phyloP scores from a whole-genome alignment of 768 basidiomycete species.

The Leucosporidium yakuticum region DNA sequence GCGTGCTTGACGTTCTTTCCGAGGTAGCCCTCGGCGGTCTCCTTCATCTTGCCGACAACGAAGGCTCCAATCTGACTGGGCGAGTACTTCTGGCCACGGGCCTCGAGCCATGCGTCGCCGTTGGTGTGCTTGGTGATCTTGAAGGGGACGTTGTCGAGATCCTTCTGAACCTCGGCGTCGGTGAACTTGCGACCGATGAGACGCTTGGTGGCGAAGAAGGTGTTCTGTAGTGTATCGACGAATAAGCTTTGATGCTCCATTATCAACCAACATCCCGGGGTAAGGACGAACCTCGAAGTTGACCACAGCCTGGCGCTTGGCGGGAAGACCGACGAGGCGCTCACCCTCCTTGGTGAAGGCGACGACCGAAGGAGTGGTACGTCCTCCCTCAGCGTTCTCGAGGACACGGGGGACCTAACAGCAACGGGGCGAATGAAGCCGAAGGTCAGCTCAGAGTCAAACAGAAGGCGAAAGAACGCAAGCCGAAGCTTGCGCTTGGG shows the following conservation, averaged over 20 bases:
- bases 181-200: constrained; percentile 87
- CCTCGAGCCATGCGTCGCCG: constrained; percentile 63
- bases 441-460: too few relatives aligned
- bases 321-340: constrained; percentile 82
- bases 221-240: constrained; percentile 66
- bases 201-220: constrained; percentile 59
- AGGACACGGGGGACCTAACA: constrained; percentile 64
- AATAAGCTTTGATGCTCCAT: neutral
- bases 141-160: constrained; percentile 57
- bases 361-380: constrained; percentile 96
- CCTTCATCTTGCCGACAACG: constrained; percentile 81
- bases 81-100: constrained; percentile 70
- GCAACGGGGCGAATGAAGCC: too few relatives aligned
- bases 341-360: constrained; percentile 99
- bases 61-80: constrained; percentile 49
- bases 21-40: constrained; percentile 86
- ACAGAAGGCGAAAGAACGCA: too few relatives aligned
- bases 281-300: constrained; percentile 55
- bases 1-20: constrained; percentile 92
- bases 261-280: neutral
- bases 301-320: constrained; percentile 90
- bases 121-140: constrained; percentile 57
- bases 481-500: too few relatives aligned
- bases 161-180: constrained; percentile 89
- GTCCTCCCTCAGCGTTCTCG: constrained; percentile 94